Conservation (phyloP, 192 early-diverging fungal species). For the Podila epigama region DNA sequence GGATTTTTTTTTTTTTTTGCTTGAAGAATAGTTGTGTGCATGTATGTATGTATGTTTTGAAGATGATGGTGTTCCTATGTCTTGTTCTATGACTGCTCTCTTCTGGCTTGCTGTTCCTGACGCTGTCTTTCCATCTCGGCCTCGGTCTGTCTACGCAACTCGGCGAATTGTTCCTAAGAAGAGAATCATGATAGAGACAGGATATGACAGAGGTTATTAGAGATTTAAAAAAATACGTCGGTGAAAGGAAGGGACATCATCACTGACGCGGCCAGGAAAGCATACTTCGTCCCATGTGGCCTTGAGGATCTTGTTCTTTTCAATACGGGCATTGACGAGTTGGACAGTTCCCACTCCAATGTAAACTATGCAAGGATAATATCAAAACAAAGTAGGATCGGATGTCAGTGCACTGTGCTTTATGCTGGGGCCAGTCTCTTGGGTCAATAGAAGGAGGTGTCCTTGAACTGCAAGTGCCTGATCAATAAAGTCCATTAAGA, state of each 20-base stretch:
- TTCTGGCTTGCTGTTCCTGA: slow-evolving; percentile 41
- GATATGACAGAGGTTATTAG: not conserved
- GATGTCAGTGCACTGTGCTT: too few relatives aligned
- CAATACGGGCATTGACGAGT: slow-evolving; percentile 46
- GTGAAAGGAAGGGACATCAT: too few relatives aligned
- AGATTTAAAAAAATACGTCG: too few relatives aligned
- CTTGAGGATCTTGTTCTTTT: slow-evolving; percentile 47
- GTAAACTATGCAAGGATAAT: slow-evolving; percentile 14
- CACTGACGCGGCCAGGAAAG: too few relatives aligned
- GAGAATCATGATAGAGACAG: not conserved
- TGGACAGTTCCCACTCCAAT: slow-evolving; percentile 45
- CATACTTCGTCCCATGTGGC: slow-evolving; percentile 46
- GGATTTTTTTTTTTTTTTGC: not conserved
- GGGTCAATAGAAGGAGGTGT: not conserved
- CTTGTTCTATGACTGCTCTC: slow-evolving; percentile 11
- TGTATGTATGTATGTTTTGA: not conserved
- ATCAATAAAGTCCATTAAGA: not conserved
- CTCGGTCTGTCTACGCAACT: slow-evolving; percentile 38
- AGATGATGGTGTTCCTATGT: not conserved
- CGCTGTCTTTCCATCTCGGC: slow-evolving; percentile 43
- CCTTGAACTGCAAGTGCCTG: not conserved
- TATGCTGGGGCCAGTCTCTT: too few relatives aligned
- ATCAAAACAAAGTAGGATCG: too few relatives aligned
- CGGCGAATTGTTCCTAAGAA: slow-evolving; percentile 46
- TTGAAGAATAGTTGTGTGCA: not conserved